Evolutionary conservation across 2,329 filamentous ascomycete genomes (phyloP), one percentile per base, ranked within the genome.

Genomic region (Botrytis hyacinthi): DNA sequence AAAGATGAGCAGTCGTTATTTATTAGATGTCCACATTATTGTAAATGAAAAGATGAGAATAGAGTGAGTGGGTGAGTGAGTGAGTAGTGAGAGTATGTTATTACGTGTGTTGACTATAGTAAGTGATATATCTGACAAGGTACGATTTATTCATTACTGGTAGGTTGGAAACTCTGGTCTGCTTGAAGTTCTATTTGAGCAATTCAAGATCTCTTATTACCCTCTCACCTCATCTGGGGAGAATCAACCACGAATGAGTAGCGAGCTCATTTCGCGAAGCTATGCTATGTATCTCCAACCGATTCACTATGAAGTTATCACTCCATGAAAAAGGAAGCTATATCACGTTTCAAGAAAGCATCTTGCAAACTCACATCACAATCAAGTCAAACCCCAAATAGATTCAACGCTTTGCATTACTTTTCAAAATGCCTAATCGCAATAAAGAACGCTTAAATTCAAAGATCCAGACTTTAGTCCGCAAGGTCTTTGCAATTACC

Each of bases 381-480:
- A 68, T 57, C 9, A 68, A 57, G 35, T 57, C 46, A 32, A 32
- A 9, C 9, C 42, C 3, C 26, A 68, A 51, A 42, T 57, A 68
- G 48, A 68, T 57, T 68, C 48, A 68, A 68, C 66, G 66, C 66
- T 68, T 29, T 68, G 26, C 3, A 57, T 68, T 68, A 20, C 35
- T 68, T 42, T 68, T 42, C 26, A 16, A 68, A 44, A 57, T 42
- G 10, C n/a, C 18, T 32, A 57, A 68, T 68, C 66, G 48, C 66
- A 68, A 57, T 44, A 68, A 29, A n/a, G 29, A 57, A 67, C 65
- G 37, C 35, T 12, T 3, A 68, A 67, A 57, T n/a, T 32, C 48
- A 68, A 57, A 57, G 35, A 57, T 57, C n/a, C 22, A 57, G 48
- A 68, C 66, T 57, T 40, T 42, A 44, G 35, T 26, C 66, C n/a